These are phyloP conservation scores for Eucalyptus grandis DNA, from an alignment of 345 rosid species.

Conservation along the genomic window DNA sequence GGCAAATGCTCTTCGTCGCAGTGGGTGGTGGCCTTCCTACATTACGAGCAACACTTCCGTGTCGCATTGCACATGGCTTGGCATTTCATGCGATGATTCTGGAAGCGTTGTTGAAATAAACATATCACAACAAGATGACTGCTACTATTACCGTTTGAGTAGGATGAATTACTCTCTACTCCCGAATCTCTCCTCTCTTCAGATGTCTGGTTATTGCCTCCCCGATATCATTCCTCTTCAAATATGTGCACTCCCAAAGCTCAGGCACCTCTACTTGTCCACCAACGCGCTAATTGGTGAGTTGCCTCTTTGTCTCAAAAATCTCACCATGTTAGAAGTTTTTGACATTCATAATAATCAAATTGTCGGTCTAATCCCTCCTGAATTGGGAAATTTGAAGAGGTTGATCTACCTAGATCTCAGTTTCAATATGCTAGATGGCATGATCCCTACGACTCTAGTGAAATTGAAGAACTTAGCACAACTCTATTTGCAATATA, in stretches of 20 bases:
- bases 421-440: accelerated
- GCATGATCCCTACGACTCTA: accelerated
- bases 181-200: neutral
- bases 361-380: accelerated
- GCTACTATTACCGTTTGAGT: no score
- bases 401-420: no score
- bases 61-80: accelerated
- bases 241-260: no score
- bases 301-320: no score
- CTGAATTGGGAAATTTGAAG: no score
- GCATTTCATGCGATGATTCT: neutral
- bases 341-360: accelerated
- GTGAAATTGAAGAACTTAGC: accelerated
- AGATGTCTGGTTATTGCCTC: accelerated
- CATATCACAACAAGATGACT: accelerated
- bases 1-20: neutral
- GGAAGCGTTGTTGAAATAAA: neutral
- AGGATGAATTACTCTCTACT: constrained; percentile 8
- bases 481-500: accelerated
- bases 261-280: no score
- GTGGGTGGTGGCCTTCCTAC: accelerated
- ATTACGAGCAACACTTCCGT: neutral
- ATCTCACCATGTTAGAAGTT: no score
- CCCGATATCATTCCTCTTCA: accelerated
- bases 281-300: accelerated